Evolutionary conservation across 345 rosid genomes (phyloP), one percentile per base, ranked within the genome.

Genomic region (Acer campestre): DNA sequence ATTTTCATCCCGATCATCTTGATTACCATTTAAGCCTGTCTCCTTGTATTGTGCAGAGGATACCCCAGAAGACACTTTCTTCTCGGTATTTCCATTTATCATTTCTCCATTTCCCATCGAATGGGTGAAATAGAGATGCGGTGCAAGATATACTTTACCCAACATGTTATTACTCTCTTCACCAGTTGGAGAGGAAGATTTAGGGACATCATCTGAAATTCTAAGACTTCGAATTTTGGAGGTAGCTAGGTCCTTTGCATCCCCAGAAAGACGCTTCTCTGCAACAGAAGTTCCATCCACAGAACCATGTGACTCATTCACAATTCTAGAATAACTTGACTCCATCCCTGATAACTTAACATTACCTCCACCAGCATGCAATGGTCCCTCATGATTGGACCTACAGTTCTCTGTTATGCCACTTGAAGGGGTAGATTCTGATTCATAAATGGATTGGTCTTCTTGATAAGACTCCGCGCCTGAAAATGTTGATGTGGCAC

Each of bases 191-290:
- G 79, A n/a, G 35, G 68, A 78, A 71, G 82, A 73, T 84, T 77
- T 85, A 49, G 69, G 65, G 5, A 80, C 71, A 76, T 82, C 79
- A 73, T 80, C 77, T 74, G 82, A 71, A n/a, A 75, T 77, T 76
- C 31, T 56, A 58, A 80, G 86, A 84, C 76, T 79, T 72, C 79
- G 84, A 75, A 77, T 77, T 77, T 79, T 87, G 79, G 88, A 46
- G 67, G 87, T 80, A 72, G 92, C 89, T 40, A 86, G 85, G 72
- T 89, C 93, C 77, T 82, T 71, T 69, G 94, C 90, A 63, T 89
- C 91, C 31, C 88, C 93, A 27, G 67, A 64, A 75, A 80, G 85
- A 63, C 84, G 88, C 53, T 76, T 80, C 80, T 83, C 85, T 51
- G 93, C 85, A 75, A 84, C 83, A 73, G 78, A 64, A 49, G 74